Conservation (phyloP, 2,329 filamentous ascomycete species). For the Pleoardoris graminearum region DNA sequence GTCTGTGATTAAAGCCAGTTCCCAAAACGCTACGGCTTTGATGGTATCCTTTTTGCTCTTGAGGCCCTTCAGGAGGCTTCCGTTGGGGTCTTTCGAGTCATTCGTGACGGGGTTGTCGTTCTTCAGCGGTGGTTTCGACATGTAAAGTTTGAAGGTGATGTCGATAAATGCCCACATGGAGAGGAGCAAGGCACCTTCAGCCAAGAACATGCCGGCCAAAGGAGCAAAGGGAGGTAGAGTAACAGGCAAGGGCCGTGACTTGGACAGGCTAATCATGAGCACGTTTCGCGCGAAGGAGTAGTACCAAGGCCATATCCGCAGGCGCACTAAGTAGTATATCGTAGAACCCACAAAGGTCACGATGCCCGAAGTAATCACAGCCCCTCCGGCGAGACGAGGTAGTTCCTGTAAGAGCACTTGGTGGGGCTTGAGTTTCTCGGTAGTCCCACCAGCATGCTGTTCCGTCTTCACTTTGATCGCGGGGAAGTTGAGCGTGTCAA, state of each 20-base stretch:
- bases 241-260: conserved; percentile 60
- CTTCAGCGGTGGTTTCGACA: conserved; percentile 80
- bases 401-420: conserved; percentile 26
- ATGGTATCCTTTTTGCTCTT: conserved; percentile 80
- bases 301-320: conserved; percentile 54
- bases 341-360: conserved; percentile 45
- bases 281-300: conserved; percentile 57
- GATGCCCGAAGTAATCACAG: conserved; percentile 49
- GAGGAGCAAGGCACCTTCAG: conserved; percentile 67
- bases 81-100: conserved; percentile 88
- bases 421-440: conserved; percentile 18
- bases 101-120: conserved; percentile 80
- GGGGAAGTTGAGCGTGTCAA: conserved; percentile 66
- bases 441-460: conserved; percentile 13
- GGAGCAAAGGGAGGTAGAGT: conserved; percentile 60
- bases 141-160: conserved; percentile 75
- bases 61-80: conserved; percentile 80
- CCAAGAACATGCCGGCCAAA: conserved; percentile 56
- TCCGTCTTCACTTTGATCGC: conserved; percentile 31
- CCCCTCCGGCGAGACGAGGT: conserved; percentile 18
- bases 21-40: conserved; percentile 86
- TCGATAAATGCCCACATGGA: conserved; percentile 79
- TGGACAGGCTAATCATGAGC: conserved; percentile 78
- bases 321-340: conserved; percentile 37
- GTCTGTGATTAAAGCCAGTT: conserved; percentile 77